A percentile compares a stretch with the other conserved stretches of the same genome.
Evolutionary conservation across 306 rosid genomes (phyloP).

Genomic region (Morella rubra): DNA sequence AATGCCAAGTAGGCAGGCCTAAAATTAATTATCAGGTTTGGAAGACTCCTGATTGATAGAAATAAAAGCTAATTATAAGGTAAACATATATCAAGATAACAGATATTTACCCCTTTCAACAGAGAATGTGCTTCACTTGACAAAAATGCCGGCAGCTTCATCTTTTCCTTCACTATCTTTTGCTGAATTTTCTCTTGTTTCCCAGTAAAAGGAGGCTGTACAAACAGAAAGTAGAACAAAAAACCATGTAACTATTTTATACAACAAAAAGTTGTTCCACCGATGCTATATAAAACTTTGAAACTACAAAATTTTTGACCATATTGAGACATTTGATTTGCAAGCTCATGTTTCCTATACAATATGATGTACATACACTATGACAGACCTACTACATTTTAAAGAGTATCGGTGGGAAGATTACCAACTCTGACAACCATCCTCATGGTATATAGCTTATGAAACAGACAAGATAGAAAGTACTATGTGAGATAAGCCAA

Average conservation of each 20-base stretch:
- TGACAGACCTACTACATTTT: background rate
- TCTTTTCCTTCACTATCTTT: constrained; percentile 86
- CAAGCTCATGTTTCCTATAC: background rate
- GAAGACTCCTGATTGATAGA: background rate
- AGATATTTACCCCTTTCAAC: constrained; percentile 70
- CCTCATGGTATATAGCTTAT: background rate
- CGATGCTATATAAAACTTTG: background rate
- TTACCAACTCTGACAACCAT: background rate
- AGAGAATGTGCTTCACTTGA: constrained; percentile 92
- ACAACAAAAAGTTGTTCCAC: background rate
- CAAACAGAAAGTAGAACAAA: constrained; percentile 25
- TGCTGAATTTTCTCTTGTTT: constrained; percentile 80
- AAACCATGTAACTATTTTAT: constrained; percentile 11
- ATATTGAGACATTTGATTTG: background rate
- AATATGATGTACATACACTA: background rate
- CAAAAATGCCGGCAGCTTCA: constrained; percentile 85
- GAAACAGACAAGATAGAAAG: background rate
- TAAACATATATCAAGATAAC: constrained; percentile 14
- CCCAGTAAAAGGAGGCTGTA: constrained; percentile 94
- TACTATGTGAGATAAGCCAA: background rate
- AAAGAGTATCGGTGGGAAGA: background rate
- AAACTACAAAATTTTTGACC: background rate
- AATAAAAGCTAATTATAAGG: background rate
- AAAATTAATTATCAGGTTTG: background rate
- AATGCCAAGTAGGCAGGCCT: background rate